Evolutionary conservation across 495 filamentous ascomycete genomes (phyloP).

Genomic region (Hyphodiscus hymeniophilus): DNA sequence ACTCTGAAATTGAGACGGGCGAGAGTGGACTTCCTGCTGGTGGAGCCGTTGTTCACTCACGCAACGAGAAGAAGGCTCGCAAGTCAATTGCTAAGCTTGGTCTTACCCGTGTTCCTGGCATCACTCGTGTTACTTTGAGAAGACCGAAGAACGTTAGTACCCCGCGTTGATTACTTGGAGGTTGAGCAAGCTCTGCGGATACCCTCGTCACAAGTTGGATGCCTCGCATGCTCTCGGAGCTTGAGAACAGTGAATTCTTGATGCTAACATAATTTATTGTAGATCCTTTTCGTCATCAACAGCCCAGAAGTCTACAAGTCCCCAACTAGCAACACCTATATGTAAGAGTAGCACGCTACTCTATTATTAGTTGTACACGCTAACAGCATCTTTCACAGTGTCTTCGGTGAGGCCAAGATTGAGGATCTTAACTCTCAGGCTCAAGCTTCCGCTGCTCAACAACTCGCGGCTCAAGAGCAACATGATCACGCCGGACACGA

Average conservation of each 20-base stretch:
- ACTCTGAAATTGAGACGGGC: conserved; percentile 64
- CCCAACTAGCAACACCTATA: conserved; percentile 96
- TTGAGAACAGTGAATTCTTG: too few species aligned
- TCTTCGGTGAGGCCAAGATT: conserved; percentile 99
- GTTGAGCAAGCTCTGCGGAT: neutral
- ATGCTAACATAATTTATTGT: conserved; percentile 7
- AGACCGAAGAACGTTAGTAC: conserved; percentile 92
- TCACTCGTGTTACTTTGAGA: conserved; percentile 95
- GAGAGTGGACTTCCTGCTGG: conserved; percentile 67
- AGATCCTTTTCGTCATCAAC: conserved; percentile 99
- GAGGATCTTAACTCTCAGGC: conserved; percentile 98
- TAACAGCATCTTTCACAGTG: conserved; percentile 43
- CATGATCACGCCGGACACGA: conserved; percentile 55
- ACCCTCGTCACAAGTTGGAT: neutral
- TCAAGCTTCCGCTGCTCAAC: conserved; percentile 86
- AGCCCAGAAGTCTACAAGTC: conserved; percentile 99
- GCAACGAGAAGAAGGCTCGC: conserved; percentile 99
- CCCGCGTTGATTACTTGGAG: neutral
- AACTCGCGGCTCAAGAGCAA: conserved; percentile 66
- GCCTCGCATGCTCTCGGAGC: neutral
- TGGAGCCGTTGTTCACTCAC: conserved; percentile 85
- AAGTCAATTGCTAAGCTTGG: conserved; percentile 98
- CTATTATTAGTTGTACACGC: neutral
- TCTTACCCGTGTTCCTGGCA: conserved; percentile 90
- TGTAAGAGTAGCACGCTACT: conserved; percentile 50